A percentile compares a stretch with the other conserved stretches of the same genome.
phyloP scores from a whole-genome alignment of 108 stramenopile species.

The Aurantiochytrium sp. region DNA sequence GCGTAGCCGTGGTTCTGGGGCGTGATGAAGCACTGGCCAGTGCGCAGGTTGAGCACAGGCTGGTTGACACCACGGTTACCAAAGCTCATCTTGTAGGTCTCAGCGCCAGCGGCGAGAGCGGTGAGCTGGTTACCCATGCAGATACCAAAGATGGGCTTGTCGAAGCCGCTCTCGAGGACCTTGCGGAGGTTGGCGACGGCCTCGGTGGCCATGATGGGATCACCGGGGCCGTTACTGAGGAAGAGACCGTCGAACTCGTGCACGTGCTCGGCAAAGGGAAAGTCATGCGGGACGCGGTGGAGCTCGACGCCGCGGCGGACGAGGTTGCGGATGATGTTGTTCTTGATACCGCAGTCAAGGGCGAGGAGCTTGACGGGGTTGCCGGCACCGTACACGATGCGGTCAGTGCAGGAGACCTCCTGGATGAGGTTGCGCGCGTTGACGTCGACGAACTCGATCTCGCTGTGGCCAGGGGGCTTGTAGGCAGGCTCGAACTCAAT shows the following conservation, averaged over 20 bases:
- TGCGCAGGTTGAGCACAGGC: slow-evolving; percentile 86
- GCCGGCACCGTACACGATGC: slow-evolving; percentile 74
- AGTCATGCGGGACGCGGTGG: slow-evolving; percentile 85
- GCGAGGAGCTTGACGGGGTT: slow-evolving; percentile 80
- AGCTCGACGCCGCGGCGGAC: slow-evolving; percentile 79
- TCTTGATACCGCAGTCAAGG: slow-evolving; percentile 95
- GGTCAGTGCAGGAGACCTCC: slow-evolving; percentile 79
- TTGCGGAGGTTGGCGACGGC: slow-evolving; percentile 55
- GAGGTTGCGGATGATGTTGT: slow-evolving; percentile 92
- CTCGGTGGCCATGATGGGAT: slow-evolving; percentile 77
- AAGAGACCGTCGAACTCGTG: slow-evolving; percentile 87
- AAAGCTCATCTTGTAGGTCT: slow-evolving; percentile 81
- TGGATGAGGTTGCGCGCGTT: slow-evolving; percentile 75
- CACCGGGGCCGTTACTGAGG: slow-evolving; percentile 92
- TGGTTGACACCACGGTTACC: slow-evolving; percentile 98
- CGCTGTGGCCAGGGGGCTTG: slow-evolving; percentile 25
- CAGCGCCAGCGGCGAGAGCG: slow-evolving; percentile 83
- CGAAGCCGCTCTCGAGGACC: slow-evolving; percentile 58
- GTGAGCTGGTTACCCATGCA: slow-evolving; percentile 96
- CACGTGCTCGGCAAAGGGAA: slow-evolving; percentile 74
- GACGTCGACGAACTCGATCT: slow-evolving; percentile 62
- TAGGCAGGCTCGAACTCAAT: slow-evolving; percentile 66
- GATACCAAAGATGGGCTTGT: slow-evolving; percentile 91
- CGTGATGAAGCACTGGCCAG: slow-evolving; percentile 92
- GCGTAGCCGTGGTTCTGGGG: slow-evolving; percentile 96